Percentiles rank a stretch among this genome's conserved stretches.
Conservation (phyloP, 1,139 yeast genomes). For the Candida tetrigidarum region DNA sequence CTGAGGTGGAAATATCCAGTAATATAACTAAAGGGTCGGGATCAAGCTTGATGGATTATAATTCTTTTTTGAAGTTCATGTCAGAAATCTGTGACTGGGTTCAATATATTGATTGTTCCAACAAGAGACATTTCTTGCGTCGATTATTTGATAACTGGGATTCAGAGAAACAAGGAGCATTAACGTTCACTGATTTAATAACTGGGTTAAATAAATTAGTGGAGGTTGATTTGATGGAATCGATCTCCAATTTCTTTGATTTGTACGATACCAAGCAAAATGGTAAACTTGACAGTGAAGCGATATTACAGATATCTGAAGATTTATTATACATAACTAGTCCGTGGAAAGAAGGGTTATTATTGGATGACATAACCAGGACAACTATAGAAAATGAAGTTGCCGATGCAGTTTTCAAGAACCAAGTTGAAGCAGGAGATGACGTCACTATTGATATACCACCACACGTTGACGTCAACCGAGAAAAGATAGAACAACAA, state of each 20-base stretch:
- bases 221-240: constrained; percentile 76
- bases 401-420: constrained; percentile 58
- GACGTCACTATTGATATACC: constrained; percentile 52
- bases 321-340: constrained; percentile 80
- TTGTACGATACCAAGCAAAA: constrained; percentile 67
- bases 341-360: constrained; percentile 76
- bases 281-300: constrained; percentile 75
- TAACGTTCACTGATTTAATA: constrained; percentile 72
- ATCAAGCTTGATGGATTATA: constrained; percentile 72
- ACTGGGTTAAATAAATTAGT: constrained; percentile 72
- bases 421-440: constrained; percentile 28
- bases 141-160: constrained; percentile 79
- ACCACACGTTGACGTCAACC: constrained; percentile 61
- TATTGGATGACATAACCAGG: constrained; percentile 64
- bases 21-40: constrained; percentile 73
- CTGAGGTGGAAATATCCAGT: constrained; percentile 62
- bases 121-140: constrained; percentile 49
- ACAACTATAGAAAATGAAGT: constrained; percentile 64
- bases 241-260: constrained; percentile 78
- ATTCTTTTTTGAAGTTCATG: constrained; percentile 74
- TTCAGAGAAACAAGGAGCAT: constrained; percentile 50
- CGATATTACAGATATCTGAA: constrained; percentile 83
- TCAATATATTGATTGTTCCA: constrained; percentile 24
- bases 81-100: constrained; percentile 85
- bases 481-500: constrained; percentile 63